Evolutionary conservation across 1,284 basidiomycete species (phyloP).

Genomic region (Naganishia cerealis): DNA sequence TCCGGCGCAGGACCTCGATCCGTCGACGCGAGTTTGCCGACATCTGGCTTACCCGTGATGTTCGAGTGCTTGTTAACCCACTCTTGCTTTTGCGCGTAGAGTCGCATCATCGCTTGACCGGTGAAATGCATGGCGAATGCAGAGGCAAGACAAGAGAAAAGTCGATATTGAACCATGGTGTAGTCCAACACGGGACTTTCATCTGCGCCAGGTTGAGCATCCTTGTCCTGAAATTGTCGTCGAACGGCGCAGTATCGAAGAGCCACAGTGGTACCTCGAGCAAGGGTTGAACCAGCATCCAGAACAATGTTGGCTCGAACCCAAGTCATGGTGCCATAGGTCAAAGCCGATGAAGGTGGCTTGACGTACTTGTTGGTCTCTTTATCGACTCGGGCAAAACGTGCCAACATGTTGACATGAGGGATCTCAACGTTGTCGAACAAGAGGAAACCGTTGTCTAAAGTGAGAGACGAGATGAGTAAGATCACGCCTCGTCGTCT

Average conservation of each 20-base stretch:
- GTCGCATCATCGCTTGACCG: conserved; percentile 62
- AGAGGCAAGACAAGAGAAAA: conserved; percentile 68
- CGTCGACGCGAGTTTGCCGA: conserved; percentile 28
- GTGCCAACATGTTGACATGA: conserved; percentile 70
- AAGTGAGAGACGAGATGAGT: neutral
- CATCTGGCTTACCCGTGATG: conserved; percentile 27
- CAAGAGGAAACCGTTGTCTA: conserved; percentile 33
- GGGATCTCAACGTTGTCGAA: conserved; percentile 74
- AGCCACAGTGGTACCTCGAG: conserved; percentile 67
- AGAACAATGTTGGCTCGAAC: conserved; percentile 62
- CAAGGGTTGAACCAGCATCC: conserved; percentile 62
- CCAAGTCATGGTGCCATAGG: conserved; percentile 64
- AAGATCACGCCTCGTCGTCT: conserved; percentile 40
- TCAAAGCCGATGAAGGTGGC: conserved; percentile 71
- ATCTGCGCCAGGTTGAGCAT: conserved; percentile 56
- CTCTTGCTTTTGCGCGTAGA: conserved; percentile 29
- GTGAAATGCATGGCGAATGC: conserved; percentile 71
- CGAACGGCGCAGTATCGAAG: conserved; percentile 73
- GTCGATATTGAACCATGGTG: conserved; percentile 68
- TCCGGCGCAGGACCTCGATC: conserved; percentile 28
- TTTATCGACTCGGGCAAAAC: conserved; percentile 69
- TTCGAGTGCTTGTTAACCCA: conserved; percentile 26
- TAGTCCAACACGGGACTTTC: conserved; percentile 69
- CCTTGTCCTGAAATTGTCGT: conserved; percentile 63
- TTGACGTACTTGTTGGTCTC: conserved; percentile 65